These are phyloP conservation scores for Meripilus lineatus DNA, from an alignment of 1,284 basidiomycete species.

Conservation along the genomic window DNA sequence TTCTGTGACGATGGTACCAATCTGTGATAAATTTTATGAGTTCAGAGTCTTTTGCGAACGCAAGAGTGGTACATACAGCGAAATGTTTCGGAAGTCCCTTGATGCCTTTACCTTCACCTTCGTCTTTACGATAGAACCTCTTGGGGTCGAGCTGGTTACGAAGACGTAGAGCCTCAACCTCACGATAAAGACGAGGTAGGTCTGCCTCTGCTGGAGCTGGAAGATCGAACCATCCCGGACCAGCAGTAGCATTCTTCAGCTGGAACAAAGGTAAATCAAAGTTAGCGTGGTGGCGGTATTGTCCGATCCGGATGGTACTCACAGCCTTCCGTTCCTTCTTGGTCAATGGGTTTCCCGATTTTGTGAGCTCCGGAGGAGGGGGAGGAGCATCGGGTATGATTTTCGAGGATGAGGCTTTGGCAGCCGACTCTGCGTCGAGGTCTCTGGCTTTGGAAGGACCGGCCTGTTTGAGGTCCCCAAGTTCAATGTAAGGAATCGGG, in stretches of 20 bases:
- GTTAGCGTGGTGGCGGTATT: background rate
- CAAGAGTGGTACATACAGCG: conserved; percentile 52
- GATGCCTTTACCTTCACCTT: conserved; percentile 80
- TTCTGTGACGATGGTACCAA: conserved; percentile 83
- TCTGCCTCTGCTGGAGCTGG: conserved; percentile 81
- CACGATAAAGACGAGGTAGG: conserved; percentile 80
- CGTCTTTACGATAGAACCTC: conserved; percentile 85
- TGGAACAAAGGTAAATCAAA: conserved; percentile 23
- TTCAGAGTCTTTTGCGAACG: conserved; percentile 8
- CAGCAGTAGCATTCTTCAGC: conserved; percentile 74
- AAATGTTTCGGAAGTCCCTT: conserved; percentile 88
- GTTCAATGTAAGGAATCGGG: conserved; percentile 56
- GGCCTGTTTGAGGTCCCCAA: conserved; percentile 38
- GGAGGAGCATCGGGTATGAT: conserved; percentile 48
- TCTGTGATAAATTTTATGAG: conserved; percentile 42
- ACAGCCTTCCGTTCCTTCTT: conserved; percentile 70
- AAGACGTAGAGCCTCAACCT: conserved; percentile 90
- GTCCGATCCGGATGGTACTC: conserved; percentile 14
- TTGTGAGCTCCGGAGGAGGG: conserved; percentile 52
- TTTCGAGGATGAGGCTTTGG: conserved; percentile 40
- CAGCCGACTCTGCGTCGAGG: conserved; percentile 51
- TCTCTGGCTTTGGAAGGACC: conserved; percentile 49
- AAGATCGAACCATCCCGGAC: conserved; percentile 87
- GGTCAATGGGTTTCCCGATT: conserved; percentile 56
- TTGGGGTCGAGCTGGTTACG: conserved; percentile 95